Conservation (phyloP, 2,329 filamentous ascomycete genomes). For the Drechslera avenae region DNA sequence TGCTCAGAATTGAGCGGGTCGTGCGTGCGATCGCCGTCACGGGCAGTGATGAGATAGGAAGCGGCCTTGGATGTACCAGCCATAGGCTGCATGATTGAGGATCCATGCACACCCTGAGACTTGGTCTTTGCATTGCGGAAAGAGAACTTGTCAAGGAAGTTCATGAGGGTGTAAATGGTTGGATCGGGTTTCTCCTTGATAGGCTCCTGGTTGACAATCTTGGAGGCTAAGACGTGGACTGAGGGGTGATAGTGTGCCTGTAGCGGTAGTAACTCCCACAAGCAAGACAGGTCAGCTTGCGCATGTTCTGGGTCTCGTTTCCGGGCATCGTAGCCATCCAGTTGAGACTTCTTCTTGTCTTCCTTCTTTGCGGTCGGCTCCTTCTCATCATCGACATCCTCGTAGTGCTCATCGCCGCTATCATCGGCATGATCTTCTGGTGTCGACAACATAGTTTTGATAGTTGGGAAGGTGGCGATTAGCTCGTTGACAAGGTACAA, state of each 20-base stretch:
- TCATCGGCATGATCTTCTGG: slow-evolving; percentile 80
- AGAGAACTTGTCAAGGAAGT: slow-evolving; percentile 98
- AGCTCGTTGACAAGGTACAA: slow-evolving; percentile 87
- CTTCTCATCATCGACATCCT: slow-evolving; percentile 62
- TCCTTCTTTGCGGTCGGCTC: slow-evolving; percentile 28
- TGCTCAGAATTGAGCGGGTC: slow-evolving; percentile 80
- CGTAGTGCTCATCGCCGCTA: slow-evolving; percentile 73
- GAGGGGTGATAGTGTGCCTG: slow-evolving; percentile 89
- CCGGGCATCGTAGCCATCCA: slow-evolving; percentile 73
- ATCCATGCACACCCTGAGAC: slow-evolving; percentile 66
- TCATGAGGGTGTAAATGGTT: slow-evolving; percentile 85
- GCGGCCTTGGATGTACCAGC: slow-evolving; percentile 64
- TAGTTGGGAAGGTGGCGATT: slow-evolving; percentile 76
- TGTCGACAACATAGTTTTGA: slow-evolving; percentile 69
- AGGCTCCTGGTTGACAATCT: slow-evolving; percentile 70
- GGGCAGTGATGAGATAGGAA: slow-evolving; percentile 65
- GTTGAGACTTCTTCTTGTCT: slow-evolving; percentile 21
- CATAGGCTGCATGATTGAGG: slow-evolving; percentile 96
- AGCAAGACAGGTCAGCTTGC: slow-evolving; percentile 87
- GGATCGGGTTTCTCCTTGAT: slow-evolving; percentile 89
- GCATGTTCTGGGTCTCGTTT: slow-evolving; percentile 92
- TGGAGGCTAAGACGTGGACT: slow-evolving; percentile 79
- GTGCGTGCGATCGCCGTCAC: slow-evolving; percentile 62
- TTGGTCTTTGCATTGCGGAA: slow-evolving; percentile 87
- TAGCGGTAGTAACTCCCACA: slow-evolving; percentile 90